Evolutionary conservation across 768 basidiomycete species (phyloP).

Genomic region (Mycena venus): DNA sequence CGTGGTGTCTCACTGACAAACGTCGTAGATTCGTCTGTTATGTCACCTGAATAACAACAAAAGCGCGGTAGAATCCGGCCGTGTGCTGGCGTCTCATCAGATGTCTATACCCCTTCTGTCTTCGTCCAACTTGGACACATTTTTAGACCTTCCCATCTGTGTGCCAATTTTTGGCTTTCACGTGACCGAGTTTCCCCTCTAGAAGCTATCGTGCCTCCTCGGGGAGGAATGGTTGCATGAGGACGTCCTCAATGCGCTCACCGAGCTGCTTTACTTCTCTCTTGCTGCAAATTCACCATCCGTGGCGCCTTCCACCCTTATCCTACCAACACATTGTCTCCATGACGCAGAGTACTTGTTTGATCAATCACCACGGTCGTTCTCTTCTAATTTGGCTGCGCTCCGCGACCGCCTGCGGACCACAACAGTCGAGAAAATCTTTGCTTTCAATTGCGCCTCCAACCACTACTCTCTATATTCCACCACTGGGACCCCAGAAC

Average conservation of each 20-base stretch:
- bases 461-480: not conserved
- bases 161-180: too few species aligned
- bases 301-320: not conserved
- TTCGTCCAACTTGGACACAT: too few species aligned
- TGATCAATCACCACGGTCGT: not conserved
- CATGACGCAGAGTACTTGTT: not conserved
- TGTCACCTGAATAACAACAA: not conserved
- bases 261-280: slow-evolving; percentile 1
- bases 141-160: too few species aligned
- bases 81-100: too few species aligned
- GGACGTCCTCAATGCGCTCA: slow-evolving; percentile 2
- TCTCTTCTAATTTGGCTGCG: not conserved
- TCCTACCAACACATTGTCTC: not conserved
- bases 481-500: not conserved
- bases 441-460: not conserved
- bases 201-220: too few species aligned
- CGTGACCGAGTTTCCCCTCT: too few species aligned
- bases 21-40: not conserved
- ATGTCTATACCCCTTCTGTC: too few species aligned
- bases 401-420: not conserved
- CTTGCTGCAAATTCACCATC: not conserved
- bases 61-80: too few species aligned
- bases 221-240: too few species aligned
- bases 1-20: not conserved
- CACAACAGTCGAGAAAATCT: not conserved